A percentile compares a stretch with the other conserved stretches of the same genome.
These are phyloP conservation scores for Anisogramma anomala DNA, from an alignment of 2,329 filamentous ascomycete genomes.

Conservation along the genomic window DNA sequence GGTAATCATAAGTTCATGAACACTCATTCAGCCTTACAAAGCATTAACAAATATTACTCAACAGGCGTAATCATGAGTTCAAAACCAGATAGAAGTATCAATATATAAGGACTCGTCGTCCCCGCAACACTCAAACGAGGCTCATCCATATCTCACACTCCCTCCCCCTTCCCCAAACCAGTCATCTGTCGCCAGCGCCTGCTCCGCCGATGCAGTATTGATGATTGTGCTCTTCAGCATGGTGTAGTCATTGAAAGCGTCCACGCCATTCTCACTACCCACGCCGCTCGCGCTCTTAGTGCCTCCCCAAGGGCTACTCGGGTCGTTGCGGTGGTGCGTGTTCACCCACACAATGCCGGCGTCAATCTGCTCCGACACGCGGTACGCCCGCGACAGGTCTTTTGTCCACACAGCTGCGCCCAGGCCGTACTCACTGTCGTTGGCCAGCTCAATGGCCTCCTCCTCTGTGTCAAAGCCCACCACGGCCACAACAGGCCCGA, in stretches of 20 bases:
- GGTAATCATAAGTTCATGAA: too few relatives aligned
- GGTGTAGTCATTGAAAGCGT: conserved; percentile 49
- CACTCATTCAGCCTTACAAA: too few relatives aligned
- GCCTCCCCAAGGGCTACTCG: conserved; percentile 60
- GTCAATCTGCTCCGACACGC: conserved; percentile 58
- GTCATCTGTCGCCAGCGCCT: conserved; percentile 42
- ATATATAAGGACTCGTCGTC: too few relatives aligned
- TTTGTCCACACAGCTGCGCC: conserved; percentile 68
- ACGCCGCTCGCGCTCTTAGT: conserved; percentile 51
- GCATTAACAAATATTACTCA: too few relatives aligned
- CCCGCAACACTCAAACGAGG: too few relatives aligned
- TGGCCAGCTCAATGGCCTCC: conserved; percentile 58
- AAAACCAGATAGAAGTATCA: too few relatives aligned
- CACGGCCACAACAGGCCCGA: conserved; percentile 68
- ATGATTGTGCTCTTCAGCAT: conserved; percentile 55
- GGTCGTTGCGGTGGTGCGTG: conserved; percentile 62
- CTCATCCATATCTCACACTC: conserved; percentile 49
- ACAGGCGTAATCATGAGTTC: too few relatives aligned
- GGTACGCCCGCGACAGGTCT: conserved; percentile 61
- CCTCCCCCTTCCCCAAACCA: conserved; percentile 54
- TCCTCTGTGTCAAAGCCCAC: conserved; percentile 64
- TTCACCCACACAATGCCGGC: conserved; percentile 50
- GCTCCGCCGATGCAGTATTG: conserved; percentile 50
- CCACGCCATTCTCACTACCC: conserved; percentile 61
- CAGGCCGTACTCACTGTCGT: conserved; percentile 64